These are phyloP conservation scores for Gracilaria domingensis DNA, from an alignment of 23 red algal species.

Conservation along the genomic window DNA sequence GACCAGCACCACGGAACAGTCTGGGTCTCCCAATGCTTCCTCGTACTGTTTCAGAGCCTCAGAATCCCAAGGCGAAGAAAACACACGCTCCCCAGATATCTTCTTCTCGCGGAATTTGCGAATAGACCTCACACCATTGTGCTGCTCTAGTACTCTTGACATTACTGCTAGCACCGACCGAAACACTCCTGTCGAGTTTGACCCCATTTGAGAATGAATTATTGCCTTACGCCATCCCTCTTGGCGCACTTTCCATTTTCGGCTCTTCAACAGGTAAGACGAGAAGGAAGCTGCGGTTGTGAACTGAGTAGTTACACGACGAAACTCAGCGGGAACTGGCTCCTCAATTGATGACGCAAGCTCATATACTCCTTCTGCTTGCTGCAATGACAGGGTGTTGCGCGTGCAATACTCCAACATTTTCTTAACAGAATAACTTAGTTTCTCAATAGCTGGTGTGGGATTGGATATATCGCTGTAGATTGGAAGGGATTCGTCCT, in stretches of 20 bases:
- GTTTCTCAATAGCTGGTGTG: too few relatives aligned
- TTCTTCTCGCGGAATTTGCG: background rate
- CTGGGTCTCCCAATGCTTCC: background rate
- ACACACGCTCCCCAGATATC: background rate
- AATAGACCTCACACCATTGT: background rate
- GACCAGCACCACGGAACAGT: background rate
- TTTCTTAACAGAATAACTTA: background rate
- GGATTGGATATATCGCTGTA: too few relatives aligned
- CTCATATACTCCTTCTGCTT: background rate
- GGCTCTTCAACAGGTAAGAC: background rate
- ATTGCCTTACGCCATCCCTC: background rate
- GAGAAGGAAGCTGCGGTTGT: background rate
- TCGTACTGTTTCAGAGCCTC: background rate
- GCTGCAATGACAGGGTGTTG: background rate
- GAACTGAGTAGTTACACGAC: background rate
- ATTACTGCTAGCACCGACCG: background rate
- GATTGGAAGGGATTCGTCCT: too few relatives aligned
- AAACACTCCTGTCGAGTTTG: background rate
- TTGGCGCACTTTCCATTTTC: background rate
- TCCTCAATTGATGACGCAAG: background rate
- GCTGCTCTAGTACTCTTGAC: background rate
- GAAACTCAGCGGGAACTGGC: background rate
- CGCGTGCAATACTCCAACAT: background rate
- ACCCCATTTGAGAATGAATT: background rate
- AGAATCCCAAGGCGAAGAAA: background rate